A percentile compares a stretch with the other conserved stretches of the same genome.
Evolutionary conservation across 2,329 filamentous ascomycete species (phyloP).

Genomic region (Paramyrothecium roridum): DNA sequence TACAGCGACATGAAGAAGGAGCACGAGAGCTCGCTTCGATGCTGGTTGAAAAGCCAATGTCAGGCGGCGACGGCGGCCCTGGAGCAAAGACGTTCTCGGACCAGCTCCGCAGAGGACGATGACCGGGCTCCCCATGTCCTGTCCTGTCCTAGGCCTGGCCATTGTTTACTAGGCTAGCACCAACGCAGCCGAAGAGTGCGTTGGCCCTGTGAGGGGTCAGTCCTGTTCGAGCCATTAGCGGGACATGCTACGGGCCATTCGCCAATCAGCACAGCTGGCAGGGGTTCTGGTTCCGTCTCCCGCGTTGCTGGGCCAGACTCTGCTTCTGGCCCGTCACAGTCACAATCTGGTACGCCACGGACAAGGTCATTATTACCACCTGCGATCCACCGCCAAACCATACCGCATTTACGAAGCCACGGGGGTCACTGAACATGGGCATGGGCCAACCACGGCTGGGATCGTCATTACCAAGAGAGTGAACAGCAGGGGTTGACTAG

Average conservation of each 20-base stretch:
- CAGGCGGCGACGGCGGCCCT: not conserved
- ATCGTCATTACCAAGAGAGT: not conserved
- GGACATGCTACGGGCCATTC: not conserved
- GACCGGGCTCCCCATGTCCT: not conserved
- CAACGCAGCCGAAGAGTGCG: not conserved
- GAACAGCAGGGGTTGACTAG: no score
- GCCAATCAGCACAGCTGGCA: not conserved
- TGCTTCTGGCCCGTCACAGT: not conserved
- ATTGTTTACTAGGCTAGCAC: not conserved
- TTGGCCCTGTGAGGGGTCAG: not conserved
- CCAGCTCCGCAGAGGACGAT: not conserved
- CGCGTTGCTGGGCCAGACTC: constrained; percentile 2
- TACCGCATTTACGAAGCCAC: not conserved
- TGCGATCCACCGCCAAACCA: not conserved
- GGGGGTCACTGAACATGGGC: not conserved
- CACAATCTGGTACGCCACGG: not conserved
- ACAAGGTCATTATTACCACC: not conserved
- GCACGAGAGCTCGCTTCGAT: no score
- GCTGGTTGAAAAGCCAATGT: no score
- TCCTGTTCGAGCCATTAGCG: not conserved
- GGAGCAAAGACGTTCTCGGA: not conserved
- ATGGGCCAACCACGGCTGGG: not conserved
- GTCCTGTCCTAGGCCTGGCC: not conserved
- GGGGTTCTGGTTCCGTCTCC: not conserved
- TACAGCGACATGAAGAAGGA: constrained; percentile 3